These are phyloP conservation scores for Bryum argenteum DNA, from an alignment of 225 moss, liverwort and hornwort genomes.

Conservation along the genomic window DNA sequence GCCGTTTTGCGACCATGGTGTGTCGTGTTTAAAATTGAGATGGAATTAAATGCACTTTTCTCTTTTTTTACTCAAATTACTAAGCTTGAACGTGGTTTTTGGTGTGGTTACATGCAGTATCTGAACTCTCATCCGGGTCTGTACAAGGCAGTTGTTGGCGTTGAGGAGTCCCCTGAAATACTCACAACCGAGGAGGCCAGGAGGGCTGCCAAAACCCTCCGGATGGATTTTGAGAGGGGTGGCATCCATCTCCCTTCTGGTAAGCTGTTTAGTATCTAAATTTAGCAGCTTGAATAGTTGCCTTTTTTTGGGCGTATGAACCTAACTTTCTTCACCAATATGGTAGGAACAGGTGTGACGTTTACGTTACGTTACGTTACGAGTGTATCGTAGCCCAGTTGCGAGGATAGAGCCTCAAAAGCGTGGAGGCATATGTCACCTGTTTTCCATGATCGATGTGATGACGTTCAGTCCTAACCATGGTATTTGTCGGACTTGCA, in stretches of 20 bases:
- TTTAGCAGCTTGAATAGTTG: slow-evolving; percentile 4
- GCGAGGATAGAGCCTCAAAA: background rate
- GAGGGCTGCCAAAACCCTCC: slow-evolving; percentile 92
- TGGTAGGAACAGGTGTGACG: slow-evolving; percentile 7
- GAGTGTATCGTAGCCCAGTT: slow-evolving; percentile 13
- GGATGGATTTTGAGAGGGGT: slow-evolving; percentile 97
- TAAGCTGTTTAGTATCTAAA: slow-evolving; percentile 33
- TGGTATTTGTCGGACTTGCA: slow-evolving; percentile 44
- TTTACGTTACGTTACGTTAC: slow-evolving; percentile 17
- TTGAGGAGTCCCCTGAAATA: slow-evolving; percentile 73
- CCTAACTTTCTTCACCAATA: background rate
- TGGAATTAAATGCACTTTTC: background rate
- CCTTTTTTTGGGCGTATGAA: slow-evolving; percentile 11
- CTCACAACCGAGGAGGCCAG: slow-evolving; percentile 83
- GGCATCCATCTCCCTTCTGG: slow-evolving; percentile 97
- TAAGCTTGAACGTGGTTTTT: slow-evolving; percentile 30
- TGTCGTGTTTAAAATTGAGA: slow-evolving; percentile 12
- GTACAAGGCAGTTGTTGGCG: slow-evolving; percentile 95
- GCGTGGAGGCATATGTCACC: background rate
- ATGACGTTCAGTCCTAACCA: slow-evolving; percentile 18
- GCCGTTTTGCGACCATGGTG: slow-evolving; percentile 13
- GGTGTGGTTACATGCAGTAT: slow-evolving; percentile 66
- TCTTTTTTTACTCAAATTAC: background rate
- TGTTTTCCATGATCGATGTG: background rate
- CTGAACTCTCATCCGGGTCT: slow-evolving; percentile 91